Evolutionary conservation across 2,329 filamentous ascomycete genomes (phyloP), one percentile per base, ranked within the genome.

Genomic region (Acrocalymma vagum): DNA sequence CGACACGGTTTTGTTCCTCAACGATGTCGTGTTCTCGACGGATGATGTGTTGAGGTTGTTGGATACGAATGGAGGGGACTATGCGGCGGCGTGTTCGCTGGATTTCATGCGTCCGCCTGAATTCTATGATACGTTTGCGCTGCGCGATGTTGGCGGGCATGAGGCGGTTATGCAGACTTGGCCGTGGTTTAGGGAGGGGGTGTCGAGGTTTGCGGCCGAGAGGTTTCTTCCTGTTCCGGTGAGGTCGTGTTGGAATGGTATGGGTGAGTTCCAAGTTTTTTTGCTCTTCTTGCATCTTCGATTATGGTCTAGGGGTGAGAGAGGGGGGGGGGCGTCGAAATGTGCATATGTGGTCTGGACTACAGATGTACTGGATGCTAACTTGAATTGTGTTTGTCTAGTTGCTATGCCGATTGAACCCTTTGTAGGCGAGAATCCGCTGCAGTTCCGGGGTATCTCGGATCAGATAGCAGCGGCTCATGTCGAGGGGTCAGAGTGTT

Each of bases 401-500:
- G 61, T 63, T n/a, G 54, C 53, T 8, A 64, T 64, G 59, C 54
- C 57, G 4, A 49, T 51, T 4, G 36, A 48, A 7, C 53, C 59
- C 5, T 65, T 65, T 31, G 11, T 58, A 42, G 54, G 43, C 48
- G 16, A 51, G 23, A 29, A 61, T 2, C 58, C 68, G 0, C 72
- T 88, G 0, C 74, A 71, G n/a, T 89, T 89, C 65, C 81, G 86
- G 8, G 85, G 78, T 4, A 75, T 87, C 15, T 61, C 80, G 0
- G 85, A 88, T 58, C 78, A 76, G 4, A 78, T 93, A 1, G 77
- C 78, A 0, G 43, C 53, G 3, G 58, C 73, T 17, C 86, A 89
- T 58, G 74, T 91, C 17, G 88, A 92, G 66, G 88, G 78, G n/a
- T 87, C 83, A 10, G 88, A 92, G 68, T 91, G 87, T 72, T 92